Evolutionary conservation across 1,284 basidiomycete genomes (phyloP).

Genomic region (Thecaphora frezii): DNA sequence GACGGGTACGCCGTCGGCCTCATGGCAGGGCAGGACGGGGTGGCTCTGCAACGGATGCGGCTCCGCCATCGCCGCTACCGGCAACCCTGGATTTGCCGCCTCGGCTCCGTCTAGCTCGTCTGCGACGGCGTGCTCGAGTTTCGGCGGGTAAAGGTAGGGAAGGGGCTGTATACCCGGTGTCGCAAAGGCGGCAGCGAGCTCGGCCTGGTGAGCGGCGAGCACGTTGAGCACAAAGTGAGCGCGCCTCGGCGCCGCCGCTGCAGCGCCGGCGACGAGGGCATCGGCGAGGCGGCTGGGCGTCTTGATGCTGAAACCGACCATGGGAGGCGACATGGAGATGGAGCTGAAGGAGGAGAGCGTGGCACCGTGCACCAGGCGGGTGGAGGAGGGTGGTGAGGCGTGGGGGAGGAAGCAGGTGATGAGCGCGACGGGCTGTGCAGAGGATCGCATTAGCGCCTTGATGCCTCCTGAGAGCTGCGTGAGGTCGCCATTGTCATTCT

Average conservation of each 20-base stretch:
- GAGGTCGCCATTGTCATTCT: no score
- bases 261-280: conserved; percentile 2
- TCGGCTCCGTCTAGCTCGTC: no score
- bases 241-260: conserved; percentile 4
- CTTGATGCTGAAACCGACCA: conserved; percentile 24
- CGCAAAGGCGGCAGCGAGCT: conserved; percentile 15
- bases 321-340: conserved; percentile 19
- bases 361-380: conserved; percentile 15
- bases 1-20: conserved; percentile 3
- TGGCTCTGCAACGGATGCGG: conserved; percentile 15
- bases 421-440: conserved; percentile 30
- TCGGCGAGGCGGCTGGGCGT: conserved; percentile 22
- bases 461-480: conserved; percentile 10
- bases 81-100: neutral
- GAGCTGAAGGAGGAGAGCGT: conserved; percentile 29
- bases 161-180: conserved; percentile 15
- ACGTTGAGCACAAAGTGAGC: conserved; percentile 4
- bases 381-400: neutral
- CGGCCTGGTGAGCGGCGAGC: neutral
- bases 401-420: conserved; percentile 21
- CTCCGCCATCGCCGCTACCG: neutral
- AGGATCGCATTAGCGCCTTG: conserved; percentile 19
- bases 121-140: neutral
- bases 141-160: neutral
- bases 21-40: conserved; percentile 1